Evolutionary conservation across 1,284 basidiomycete genomes (phyloP).

Genomic region (Ganoderma resinaceum): DNA sequence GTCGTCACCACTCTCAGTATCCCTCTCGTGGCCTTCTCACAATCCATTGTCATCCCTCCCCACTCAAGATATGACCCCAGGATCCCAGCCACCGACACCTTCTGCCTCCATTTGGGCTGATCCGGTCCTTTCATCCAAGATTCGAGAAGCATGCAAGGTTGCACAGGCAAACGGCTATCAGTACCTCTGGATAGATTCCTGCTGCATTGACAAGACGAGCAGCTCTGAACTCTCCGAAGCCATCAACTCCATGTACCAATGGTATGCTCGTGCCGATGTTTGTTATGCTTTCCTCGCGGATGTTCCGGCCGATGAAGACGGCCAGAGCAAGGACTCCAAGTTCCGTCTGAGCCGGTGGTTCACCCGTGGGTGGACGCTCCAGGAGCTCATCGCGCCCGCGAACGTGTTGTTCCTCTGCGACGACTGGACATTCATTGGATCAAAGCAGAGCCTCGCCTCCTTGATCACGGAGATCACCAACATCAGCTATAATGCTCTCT

Average conservation of each 20-base stretch:
- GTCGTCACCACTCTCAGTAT: neutral
- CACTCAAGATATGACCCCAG: neutral
- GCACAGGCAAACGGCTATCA: constrained; percentile 7
- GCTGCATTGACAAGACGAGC: constrained; percentile 13
- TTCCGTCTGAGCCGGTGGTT: constrained; percentile 13
- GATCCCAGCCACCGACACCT: neutral
- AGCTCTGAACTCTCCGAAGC: constrained; percentile 5
- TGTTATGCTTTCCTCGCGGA: constrained; percentile 14
- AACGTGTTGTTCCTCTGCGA: constrained; percentile 7
- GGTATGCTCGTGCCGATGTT: constrained; percentile 15
- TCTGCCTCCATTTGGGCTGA: neutral
- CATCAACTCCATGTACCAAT: constrained; percentile 12
- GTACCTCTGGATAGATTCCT: constrained; percentile 19
- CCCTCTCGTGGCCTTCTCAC: neutral
- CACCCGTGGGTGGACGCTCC: constrained; percentile 18
- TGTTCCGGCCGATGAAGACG: constrained; percentile 8
- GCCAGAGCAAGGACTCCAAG: neutral
- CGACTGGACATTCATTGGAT: constrained; percentile 10
- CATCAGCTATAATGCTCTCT: neutral
- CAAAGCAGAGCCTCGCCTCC: constrained; percentile 3
- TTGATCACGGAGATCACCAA: constrained; percentile 11
- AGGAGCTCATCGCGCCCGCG: constrained; percentile 18
- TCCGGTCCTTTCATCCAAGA: neutral
- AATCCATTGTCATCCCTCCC: neutral
- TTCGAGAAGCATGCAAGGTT: constrained; percentile 11